phyloP scores from a whole-genome alignment of 805 yeast species.

The Barnettozyma pratensis region DNA sequence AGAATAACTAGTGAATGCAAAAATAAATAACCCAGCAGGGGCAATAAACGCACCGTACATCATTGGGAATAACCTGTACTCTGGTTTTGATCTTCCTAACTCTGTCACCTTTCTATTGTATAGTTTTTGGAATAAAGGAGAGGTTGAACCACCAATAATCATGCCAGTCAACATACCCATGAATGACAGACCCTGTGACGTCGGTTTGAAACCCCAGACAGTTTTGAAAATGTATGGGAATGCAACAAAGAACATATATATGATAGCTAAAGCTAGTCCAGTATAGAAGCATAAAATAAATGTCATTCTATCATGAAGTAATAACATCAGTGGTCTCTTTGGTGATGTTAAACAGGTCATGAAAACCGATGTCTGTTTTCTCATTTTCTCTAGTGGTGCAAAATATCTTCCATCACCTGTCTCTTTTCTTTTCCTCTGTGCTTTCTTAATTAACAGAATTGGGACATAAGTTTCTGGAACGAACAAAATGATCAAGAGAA shows the following conservation, averaged over 20 bases:
- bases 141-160: conserved; percentile 39
- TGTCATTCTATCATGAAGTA: conserved; percentile 52
- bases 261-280: conserved; percentile 52
- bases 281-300: conserved; percentile 48
- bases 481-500: conserved; percentile 37
- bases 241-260: conserved; percentile 62
- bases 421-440: conserved; percentile 42
- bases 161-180: conserved; percentile 52
- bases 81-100: conserved; percentile 51
- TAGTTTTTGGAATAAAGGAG: conserved; percentile 37
- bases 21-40: conserved; percentile 66
- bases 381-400: conserved; percentile 33
- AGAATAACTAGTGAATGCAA: conserved; percentile 65
- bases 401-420: conserved; percentile 48
- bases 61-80: conserved; percentile 52
- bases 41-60: conserved; percentile 60
- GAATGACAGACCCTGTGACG: conserved; percentile 61
- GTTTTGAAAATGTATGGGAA: conserved; percentile 54
- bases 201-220: conserved; percentile 46
- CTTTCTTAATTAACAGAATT: conserved; percentile 45
- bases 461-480: conserved; percentile 67
- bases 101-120: conserved; percentile 38
- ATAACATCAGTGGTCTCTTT: conserved; percentile 45
- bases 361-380: conserved; percentile 37
- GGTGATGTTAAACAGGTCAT: conserved; percentile 40